These are phyloP conservation scores for Dichomitus squalens DNA, from an alignment of 1,284 basidiomycete species.

Conservation along the genomic window DNA sequence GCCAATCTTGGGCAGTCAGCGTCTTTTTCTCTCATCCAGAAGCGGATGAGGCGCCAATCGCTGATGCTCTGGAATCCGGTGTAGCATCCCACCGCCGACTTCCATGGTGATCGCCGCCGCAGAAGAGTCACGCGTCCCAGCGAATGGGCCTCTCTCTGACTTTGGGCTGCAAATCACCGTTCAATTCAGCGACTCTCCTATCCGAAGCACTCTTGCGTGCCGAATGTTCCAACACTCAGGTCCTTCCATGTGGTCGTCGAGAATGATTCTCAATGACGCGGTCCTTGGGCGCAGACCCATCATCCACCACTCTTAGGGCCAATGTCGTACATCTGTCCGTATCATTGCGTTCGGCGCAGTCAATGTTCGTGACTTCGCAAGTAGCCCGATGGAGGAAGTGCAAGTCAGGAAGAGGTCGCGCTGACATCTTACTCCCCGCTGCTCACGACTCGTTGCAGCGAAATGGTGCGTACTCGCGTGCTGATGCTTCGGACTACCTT, in stretches of 20 bases:
- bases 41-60: no score
- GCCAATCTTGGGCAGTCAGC: no score
- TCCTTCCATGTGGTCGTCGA: no score
- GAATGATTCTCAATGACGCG: neutral
- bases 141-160: neutral
- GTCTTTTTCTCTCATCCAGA: no score
- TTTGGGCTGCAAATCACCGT: neutral
- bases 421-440: conserved; percentile 1
- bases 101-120: neutral
- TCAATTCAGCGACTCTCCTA: neutral
- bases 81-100: no score
- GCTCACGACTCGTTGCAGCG: neutral
- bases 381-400: neutral
- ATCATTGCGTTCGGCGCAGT: neutral
- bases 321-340: neutral
- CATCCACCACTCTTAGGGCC: neutral
- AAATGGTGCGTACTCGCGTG: conserved; percentile 8
- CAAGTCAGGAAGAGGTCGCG: neutral
- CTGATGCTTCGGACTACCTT: neutral
- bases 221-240: neutral
- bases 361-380: neutral
- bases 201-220: neutral
- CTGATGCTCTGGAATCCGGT: no score
- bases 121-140: no score
- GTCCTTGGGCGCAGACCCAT: neutral